Conservation (phyloP, 2,329 filamentous ascomycete genomes). For the Diplodia mutila region DNA sequence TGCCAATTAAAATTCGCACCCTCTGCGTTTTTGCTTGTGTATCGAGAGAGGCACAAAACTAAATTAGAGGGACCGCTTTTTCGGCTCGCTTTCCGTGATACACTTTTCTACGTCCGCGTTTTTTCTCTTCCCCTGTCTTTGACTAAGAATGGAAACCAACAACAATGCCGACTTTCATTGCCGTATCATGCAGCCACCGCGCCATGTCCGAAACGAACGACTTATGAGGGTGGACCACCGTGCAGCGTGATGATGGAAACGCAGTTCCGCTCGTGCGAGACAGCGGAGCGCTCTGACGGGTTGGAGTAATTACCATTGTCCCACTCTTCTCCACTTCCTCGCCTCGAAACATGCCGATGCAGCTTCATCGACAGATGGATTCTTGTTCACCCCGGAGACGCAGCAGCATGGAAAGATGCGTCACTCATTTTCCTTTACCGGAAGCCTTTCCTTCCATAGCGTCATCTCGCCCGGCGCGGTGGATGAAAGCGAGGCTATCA, state of each 20-base stretch:
- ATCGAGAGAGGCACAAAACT: background rate
- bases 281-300: background rate
- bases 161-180: background rate
- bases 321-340: background rate
- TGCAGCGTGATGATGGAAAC: background rate
- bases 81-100: no score
- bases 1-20: background rate
- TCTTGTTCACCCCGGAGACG: background rate
- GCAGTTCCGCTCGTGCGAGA: background rate
- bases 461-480: background rate
- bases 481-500: background rate
- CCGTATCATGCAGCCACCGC: background rate
- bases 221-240: background rate
- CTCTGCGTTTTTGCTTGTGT: background rate
- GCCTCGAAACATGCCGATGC: background rate
- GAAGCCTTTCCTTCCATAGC: background rate
- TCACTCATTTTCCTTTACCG: background rate
- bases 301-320: background rate
- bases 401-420: background rate
- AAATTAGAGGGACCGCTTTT: no score
- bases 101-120: background rate
- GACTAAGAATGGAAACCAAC: background rate
- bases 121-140: background rate
- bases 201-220: background rate
- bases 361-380: background rate